phyloP scores from a whole-genome alignment of 768 basidiomycete species.

The Boletus fagicola region DNA sequence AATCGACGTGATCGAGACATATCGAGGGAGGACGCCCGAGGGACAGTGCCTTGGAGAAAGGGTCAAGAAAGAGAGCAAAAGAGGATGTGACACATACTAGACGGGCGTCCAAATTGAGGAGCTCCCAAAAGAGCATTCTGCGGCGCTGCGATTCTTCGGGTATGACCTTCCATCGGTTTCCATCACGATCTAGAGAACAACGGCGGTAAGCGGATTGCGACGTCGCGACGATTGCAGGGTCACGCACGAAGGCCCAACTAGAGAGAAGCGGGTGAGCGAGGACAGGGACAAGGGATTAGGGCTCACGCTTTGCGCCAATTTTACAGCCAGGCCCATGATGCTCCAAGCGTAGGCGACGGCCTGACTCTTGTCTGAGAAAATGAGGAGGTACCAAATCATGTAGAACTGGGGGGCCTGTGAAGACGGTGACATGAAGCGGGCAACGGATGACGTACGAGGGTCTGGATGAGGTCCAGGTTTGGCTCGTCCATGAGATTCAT shows the following conservation, averaged over 20 bases:
- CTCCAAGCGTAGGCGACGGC: slow-evolving; percentile 75
- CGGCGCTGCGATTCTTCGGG: slow-evolving; percentile 73
- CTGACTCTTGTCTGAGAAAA: slow-evolving; percentile 72
- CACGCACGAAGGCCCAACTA: slow-evolving; percentile 68
- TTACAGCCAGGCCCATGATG: slow-evolving; percentile 70
- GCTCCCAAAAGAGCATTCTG: slow-evolving; percentile 70
- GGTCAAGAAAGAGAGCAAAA: slow-evolving; percentile 14
- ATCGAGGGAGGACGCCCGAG: slow-evolving; percentile 72
- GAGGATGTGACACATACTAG: slow-evolving; percentile 47
- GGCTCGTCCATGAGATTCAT: slow-evolving; percentile 75
- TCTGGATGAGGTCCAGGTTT: slow-evolving; percentile 68
- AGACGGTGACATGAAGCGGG: slow-evolving; percentile 26
- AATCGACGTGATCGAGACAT: slow-evolving; percentile 64
- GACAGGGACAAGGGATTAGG: neutral
- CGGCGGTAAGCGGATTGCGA: slow-evolving; percentile 24
- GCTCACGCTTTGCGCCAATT: slow-evolving; percentile 69
- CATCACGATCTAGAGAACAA: slow-evolving; percentile 58
- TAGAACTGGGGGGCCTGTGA: slow-evolving; percentile 50
- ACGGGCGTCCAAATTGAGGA: slow-evolving; percentile 65
- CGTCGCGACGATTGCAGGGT: slow-evolving; percentile 4
- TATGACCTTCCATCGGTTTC: slow-evolving; percentile 59
- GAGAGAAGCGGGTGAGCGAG: slow-evolving; percentile 5
- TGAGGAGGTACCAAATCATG: slow-evolving; percentile 73
- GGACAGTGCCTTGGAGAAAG: slow-evolving; percentile 52
- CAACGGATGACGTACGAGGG: slow-evolving; percentile 45